Base-by-base conservation (phyloP, 805 yeast species). In the Candida chilensis region DNA sequence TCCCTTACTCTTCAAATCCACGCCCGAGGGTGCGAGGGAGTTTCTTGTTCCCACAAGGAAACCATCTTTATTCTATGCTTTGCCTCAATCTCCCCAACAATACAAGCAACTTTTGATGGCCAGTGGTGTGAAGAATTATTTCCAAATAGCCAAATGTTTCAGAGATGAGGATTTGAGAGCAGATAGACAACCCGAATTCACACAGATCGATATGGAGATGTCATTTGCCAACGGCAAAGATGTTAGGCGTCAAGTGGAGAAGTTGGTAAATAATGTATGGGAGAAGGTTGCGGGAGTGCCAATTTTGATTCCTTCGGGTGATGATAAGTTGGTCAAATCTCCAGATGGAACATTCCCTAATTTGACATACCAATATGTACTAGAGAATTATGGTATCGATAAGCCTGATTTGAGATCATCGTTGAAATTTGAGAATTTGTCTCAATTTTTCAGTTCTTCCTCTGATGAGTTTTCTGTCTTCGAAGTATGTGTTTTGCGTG, bases 11-110 rank as follows among this genome's bases (percentile, higher is more conserved):
- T 92, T 92, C 65, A 88, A 92, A 47, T 83, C 95, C 2, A 92
- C 98, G 0, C 98, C 98, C 0, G 98, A 92, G 53, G 98, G 98
- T 11, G 98, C 98, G 1, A 66, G 94, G 22, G 99, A 92, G 54
- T 92, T 90, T 50, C 54, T 92, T 28, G 96, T 92, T 0, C 98
- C 98, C 1, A 85, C 96, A 0, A 67, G 97, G 39, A 57, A 68
- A 11, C 48, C 57, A 2, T 54, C 56, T 3, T 46, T 54, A 13
- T 81, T 83, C 52, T 92, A 90, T 50, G 96, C 98, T 0, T 62
- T 92, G 17, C 96, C 97, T 0, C 99, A 92, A 52, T 85, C 96
- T 11, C 99, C 98, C 0, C 99, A 92, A 50, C 98, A 92, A 49
- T 92, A 90, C 49, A 92, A 92, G 48, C 98, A 92, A 54, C 61